These are phyloP conservation scores for Wallacemonas sp. DNA, from an alignment of 208 protist species.

Conservation along the genomic window DNA sequence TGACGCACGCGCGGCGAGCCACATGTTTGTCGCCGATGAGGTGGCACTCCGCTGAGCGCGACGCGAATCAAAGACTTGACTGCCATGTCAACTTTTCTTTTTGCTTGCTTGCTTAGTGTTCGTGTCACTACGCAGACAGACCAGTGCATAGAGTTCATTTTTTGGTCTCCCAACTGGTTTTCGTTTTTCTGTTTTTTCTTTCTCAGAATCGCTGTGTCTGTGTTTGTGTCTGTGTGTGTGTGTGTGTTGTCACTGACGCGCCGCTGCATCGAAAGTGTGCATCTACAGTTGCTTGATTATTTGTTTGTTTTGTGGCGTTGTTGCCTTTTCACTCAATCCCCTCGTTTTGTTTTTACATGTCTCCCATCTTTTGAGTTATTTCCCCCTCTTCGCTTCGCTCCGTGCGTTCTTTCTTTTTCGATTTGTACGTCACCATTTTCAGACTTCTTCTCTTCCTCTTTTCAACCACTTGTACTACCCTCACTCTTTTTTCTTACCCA, in stretches of 20 bases:
- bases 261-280: no score
- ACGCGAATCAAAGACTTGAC: neutral
- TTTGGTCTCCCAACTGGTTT: neutral
- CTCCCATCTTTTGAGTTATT: no score
- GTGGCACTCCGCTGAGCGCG: constrained; percentile 5
- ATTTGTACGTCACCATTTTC: no score
- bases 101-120: neutral
- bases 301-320: no score
- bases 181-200: neutral
- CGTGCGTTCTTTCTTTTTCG: no score
- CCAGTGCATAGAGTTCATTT: neutral
- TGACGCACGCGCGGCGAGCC: neutral
- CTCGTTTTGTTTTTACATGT: no score
- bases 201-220: constrained; percentile 5
- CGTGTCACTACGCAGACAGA: neutral
- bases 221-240: constrained; percentile 15
- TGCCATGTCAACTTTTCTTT: constrained; percentile 5
- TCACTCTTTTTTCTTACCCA: no score
- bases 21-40: neutral
- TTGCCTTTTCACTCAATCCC: neutral
- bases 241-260: neutral
- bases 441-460: neutral
- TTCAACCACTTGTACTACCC: no score
- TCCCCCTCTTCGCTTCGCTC: no score
- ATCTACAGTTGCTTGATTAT: no score